phyloP scores from a whole-genome alignment of 495 filamentous ascomycete genomes.

The Melanomma pulvis-pyrius region DNA sequence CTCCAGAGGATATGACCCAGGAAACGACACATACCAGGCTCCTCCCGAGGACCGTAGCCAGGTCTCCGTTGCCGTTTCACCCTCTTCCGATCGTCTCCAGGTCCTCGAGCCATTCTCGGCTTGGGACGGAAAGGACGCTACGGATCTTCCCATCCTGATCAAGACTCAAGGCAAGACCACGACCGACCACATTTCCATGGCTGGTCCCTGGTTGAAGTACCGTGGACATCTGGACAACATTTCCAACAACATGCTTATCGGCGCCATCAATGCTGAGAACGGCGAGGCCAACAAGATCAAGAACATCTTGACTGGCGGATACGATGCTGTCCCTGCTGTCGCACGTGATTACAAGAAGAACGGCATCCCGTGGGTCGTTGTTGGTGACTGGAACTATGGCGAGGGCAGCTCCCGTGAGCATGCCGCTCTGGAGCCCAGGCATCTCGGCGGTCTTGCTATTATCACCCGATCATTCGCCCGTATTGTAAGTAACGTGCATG shows the following conservation, averaged over 20 bases:
- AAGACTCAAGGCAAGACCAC: slow-evolving; percentile 98
- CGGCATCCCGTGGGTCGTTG: slow-evolving; percentile 93
- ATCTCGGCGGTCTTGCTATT: slow-evolving; percentile 96
- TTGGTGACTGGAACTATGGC: slow-evolving; percentile 99
- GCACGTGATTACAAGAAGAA: slow-evolving; percentile 98
- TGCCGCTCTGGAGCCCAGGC: slow-evolving; percentile 94
- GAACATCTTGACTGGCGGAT: slow-evolving; percentile 82
- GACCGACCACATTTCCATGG: slow-evolving; percentile 99
- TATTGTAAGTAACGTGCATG: slow-evolving; percentile 61
- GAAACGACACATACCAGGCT: slow-evolving; percentile 94
- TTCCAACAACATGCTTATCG: slow-evolving; percentile 99
- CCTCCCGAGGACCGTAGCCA: slow-evolving; percentile 76
- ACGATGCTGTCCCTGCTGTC: slow-evolving; percentile 86
- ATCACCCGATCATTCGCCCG: slow-evolving; percentile 95
- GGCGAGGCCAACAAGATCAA: slow-evolving; percentile 98
- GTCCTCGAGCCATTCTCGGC: slow-evolving; percentile 79
- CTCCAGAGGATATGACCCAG: slow-evolving; percentile 82
- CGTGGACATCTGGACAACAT: slow-evolving; percentile 99
- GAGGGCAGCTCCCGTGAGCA: slow-evolving; percentile 98
- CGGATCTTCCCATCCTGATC: slow-evolving; percentile 90
- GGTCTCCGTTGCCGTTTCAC: slow-evolving; percentile 82
- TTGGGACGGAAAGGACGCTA: slow-evolving; percentile 95
- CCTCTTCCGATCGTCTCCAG: slow-evolving; percentile 90
- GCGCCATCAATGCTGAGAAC: slow-evolving; percentile 93
- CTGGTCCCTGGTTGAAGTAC: slow-evolving; percentile 99